A percentile compares a stretch with the other conserved stretches of the same genome.
Conservation (phyloP, 2,329 filamentous ascomycete species). For the Aspergillus terreus region DNA sequence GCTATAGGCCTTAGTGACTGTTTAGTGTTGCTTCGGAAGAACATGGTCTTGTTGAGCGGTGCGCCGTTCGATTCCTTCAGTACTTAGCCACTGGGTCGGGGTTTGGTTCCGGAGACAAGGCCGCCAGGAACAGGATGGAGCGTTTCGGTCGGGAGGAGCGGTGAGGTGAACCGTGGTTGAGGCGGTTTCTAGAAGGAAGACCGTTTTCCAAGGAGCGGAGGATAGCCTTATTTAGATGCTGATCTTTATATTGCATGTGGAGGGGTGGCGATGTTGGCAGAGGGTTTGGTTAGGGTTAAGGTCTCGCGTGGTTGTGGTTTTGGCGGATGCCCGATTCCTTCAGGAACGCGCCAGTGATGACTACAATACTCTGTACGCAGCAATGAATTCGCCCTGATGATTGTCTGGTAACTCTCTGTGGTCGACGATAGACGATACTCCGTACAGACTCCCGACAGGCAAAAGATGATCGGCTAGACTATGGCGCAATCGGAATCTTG, state of each 20-base stretch:
- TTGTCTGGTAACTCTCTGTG: no score
- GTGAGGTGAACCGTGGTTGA: conserved; percentile 16
- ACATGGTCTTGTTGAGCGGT: not conserved
- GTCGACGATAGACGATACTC: no score
- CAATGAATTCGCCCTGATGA: no score
- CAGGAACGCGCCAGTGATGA: no score
- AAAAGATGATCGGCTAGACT: not conserved
- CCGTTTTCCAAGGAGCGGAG: conserved; percentile 11
- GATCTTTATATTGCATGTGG: conserved; percentile 11
- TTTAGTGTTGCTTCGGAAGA: not conserved
- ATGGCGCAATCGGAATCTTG: not conserved
- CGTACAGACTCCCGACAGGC: no score
- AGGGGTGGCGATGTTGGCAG: not conserved
- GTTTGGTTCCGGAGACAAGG: not conserved
- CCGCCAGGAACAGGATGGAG: not conserved
- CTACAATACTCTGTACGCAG: no score
- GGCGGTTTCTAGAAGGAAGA: conserved; percentile 14
- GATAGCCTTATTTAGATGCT: conserved; percentile 6
- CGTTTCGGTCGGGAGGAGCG: conserved; percentile 1
- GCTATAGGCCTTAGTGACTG: not conserved
- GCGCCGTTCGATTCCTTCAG: not conserved
- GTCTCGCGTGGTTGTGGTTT: not conserved
- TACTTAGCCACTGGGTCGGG: not conserved
- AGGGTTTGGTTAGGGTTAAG: not conserved
- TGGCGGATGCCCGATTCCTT: not conserved